Conservation (phyloP, 2,329 filamentous ascomycete genomes). For the Aspergillus vadensis region DNA sequence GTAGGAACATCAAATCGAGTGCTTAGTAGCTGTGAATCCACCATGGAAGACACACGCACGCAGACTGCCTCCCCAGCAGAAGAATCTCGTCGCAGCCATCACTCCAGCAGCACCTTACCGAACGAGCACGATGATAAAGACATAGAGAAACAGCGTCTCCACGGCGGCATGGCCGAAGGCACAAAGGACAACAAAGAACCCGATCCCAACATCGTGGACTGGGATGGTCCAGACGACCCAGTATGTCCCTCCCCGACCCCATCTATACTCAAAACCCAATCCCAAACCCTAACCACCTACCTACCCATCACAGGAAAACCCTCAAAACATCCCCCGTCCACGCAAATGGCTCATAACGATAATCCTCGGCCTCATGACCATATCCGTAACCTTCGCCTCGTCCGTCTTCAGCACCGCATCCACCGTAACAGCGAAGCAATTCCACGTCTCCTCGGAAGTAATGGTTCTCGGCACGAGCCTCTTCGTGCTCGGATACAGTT, state of each 20-base stretch:
- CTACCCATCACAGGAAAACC: not conserved
- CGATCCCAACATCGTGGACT: conserved; percentile 3
- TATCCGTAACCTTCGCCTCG: conserved; percentile 52
- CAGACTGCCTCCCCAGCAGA: not conserved
- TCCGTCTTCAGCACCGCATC: conserved; percentile 51
- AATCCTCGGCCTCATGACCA: conserved; percentile 45
- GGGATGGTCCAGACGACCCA: conserved; percentile 2
- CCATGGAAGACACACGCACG: not conserved
- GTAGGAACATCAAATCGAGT: not conserved
- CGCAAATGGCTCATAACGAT: conserved; percentile 49
- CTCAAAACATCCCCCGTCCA: not conserved
- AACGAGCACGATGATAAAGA: not conserved
- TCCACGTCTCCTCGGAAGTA: conserved; percentile 50
- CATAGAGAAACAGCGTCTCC: not conserved
- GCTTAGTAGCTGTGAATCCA: not conserved
- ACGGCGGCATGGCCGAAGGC: too few species aligned
- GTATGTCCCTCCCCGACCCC: not conserved
- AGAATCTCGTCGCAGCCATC: not conserved
- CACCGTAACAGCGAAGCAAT: conserved; percentile 44
- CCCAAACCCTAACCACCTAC: not conserved
- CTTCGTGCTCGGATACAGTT: conserved; percentile 49
- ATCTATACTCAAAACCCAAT: not conserved
- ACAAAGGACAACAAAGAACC: not conserved
- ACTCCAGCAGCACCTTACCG: not conserved
- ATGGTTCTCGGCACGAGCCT: conserved; percentile 54